Base-by-base conservation (phyloP, 2,329 filamentous ascomycete genomes). In the Daldinia sp. region DNA sequence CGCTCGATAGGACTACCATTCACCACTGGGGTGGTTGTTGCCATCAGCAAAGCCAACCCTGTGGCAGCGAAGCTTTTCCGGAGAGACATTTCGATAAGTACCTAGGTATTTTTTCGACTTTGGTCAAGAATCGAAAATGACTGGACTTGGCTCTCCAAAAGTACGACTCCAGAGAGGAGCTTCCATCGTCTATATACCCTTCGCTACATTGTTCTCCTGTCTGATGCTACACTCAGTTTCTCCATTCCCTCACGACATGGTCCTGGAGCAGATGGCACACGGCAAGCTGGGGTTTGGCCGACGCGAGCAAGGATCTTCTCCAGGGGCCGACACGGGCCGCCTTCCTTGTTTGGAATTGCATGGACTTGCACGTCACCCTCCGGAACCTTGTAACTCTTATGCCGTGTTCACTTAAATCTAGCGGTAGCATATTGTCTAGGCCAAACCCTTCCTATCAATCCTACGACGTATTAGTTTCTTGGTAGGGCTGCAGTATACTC, bases 331-430 rank as follows among this genome's bases (percentile, higher is more conserved):
- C 33, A 33, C 56, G 37, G 44, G 58, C 60, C 69, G 70, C 73
- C 73, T 75, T 74, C 74, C 74, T 72, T 67, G 60, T 75, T 73
- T 1, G 69, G 73, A 57, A 69, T 65, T 51, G 70, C 72, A 74
- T 74, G 64, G 64, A 69, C 63, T 57, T 65, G 46, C 57, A 65
- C 54, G 65, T 50, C 46, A 67, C 63, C 46, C 55, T 60, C 33
- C 55, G 35, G 13, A 28, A 60, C 48, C 57, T 53, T 50, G 59
- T 51, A 44, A 53, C 18, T 35, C 35, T 46, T 30, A 48, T 56
- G 35, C 42, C 60, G 37, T 42, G 23, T 42, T 41, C 35, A 33
- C 28, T 48, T 39, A 30, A 35, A 59, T 4, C 53, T 39, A 42
- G 50, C 9, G 13, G 23, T 30, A 37, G 20, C 30, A 13, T 39